Evolutionary conservation across 306 rosid genomes (phyloP).

Genomic region (Abrus pulchellus): DNA sequence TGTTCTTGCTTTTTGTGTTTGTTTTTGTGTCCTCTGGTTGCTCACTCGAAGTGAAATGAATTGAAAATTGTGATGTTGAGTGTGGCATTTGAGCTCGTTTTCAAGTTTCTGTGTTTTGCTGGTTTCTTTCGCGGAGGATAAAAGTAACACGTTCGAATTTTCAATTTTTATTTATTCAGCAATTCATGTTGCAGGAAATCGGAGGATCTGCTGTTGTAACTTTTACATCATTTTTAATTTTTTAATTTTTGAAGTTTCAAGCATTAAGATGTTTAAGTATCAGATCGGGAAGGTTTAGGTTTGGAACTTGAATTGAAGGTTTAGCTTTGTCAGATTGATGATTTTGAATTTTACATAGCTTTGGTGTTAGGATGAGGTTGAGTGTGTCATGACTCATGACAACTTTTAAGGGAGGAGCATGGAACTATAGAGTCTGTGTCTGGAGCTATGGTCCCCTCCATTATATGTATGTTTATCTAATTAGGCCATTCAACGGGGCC

Average conservation of each 20-base stretch:
- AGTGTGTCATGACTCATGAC: constrained; percentile 48
- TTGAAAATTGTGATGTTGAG: constrained; percentile 30
- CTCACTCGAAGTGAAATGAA: neutral
- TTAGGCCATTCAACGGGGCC: constrained; percentile 71
- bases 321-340: constrained; percentile 38
- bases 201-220: constrained; percentile 45
- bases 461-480: constrained; percentile 52
- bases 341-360: constrained; percentile 38
- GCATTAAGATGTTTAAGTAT: constrained; percentile 25
- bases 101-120: neutral
- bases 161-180: neutral
- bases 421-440: constrained; percentile 54
- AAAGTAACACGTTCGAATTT: neutral
- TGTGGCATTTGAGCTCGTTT: constrained; percentile 37
- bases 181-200: constrained; percentile 4
- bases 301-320: constrained; percentile 26
- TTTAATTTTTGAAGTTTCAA: neutral
- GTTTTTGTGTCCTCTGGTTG: constrained; percentile 25
- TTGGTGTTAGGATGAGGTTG: constrained; percentile 42
- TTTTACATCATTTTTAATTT: neutral
- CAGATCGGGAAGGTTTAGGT: constrained; percentile 46
- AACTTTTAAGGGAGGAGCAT: constrained; percentile 49
- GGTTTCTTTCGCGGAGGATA: neutral
- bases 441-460: constrained; percentile 77
- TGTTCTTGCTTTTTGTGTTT: neutral